Evolutionary conservation across 2,329 filamentous ascomycete genomes (phyloP).

Genomic region (Fusarium sp.): DNA sequence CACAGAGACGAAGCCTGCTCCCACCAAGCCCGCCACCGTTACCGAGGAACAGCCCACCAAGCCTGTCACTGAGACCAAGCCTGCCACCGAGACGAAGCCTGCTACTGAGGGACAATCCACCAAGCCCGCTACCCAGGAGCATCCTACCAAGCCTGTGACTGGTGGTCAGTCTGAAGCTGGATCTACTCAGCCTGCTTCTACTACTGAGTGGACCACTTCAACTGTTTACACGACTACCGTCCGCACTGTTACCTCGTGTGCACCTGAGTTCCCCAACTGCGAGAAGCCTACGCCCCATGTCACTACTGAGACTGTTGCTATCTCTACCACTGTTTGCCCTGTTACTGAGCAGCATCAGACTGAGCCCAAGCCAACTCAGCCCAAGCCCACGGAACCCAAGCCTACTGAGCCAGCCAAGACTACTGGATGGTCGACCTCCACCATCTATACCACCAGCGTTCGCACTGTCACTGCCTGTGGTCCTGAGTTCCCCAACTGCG

Average conservation of each 20-base stretch:
- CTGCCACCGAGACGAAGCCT: not conserved
- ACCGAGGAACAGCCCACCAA: not conserved
- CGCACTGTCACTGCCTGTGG: constrained; percentile 31
- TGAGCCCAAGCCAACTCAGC: not conserved
- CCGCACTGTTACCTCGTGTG: constrained; percentile 29
- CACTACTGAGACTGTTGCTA: constrained; percentile 26
- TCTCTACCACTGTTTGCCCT: constrained; percentile 27
- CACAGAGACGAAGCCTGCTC: not conserved
- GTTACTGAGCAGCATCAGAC: constrained; percentile 24
- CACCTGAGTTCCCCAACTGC: constrained; percentile 11
- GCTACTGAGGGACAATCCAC: constrained; percentile 1
- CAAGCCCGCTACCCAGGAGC: not conserved
- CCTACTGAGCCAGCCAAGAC: not conserved
- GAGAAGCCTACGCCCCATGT: constrained; percentile 9
- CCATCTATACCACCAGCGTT: constrained; percentile 30
- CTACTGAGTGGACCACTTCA: constrained; percentile 28
- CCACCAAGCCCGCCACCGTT: not conserved
- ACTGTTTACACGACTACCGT: constrained; percentile 33
- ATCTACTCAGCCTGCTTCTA: constrained; percentile 17
- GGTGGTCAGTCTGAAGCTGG: constrained; percentile 1
- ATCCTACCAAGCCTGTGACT: constrained; percentile 10
- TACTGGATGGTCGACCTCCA: constrained; percentile 21
- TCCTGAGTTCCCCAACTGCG: not conserved
- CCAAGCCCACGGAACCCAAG: not conserved
- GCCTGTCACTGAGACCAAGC: not conserved